Evolutionary conservation across 495 filamentous ascomycete genomes (phyloP).

Genomic region (Penicillium psychrofluorescens): DNA sequence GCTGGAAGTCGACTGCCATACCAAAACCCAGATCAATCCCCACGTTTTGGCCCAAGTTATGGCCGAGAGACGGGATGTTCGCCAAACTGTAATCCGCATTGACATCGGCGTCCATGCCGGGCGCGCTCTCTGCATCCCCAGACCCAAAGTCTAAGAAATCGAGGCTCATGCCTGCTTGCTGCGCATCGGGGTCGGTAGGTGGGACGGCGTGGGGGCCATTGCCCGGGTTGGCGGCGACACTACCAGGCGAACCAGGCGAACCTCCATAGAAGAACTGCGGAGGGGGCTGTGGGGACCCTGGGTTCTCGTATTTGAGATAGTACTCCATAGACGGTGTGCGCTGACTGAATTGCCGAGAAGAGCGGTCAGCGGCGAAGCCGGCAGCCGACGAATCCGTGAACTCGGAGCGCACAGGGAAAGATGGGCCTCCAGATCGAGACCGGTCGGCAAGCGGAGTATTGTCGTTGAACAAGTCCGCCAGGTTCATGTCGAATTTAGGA

Average conservation of each 20-base stretch:
- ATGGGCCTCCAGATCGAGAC: conserved; percentile 7
- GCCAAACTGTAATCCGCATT: conserved; percentile 24
- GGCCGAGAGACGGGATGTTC: conserved; percentile 20
- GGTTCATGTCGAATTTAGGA: conserved; percentile 59
- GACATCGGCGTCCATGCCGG: conserved; percentile 20
- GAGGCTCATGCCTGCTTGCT: conserved; percentile 22
- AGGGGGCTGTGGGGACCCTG: conserved; percentile 21
- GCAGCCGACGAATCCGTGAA: conserved; percentile 20
- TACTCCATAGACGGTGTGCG: conserved; percentile 34
- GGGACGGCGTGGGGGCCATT: conserved; percentile 12
- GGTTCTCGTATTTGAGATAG: conserved; percentile 28
- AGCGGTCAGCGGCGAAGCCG: conserved; percentile 18
- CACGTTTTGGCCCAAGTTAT: conserved; percentile 34
- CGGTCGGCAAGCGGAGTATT: conserved; percentile 19
- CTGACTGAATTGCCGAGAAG: conserved; percentile 18
- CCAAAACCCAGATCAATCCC: conserved; percentile 70
- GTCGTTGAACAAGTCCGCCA: conserved; percentile 44
- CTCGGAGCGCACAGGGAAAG: conserved; percentile 18
- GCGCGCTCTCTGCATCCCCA: conserved; percentile 17
- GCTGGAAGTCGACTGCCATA: conserved; percentile 63
- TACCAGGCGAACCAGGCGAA: conserved; percentile 34
- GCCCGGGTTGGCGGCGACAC: conserved; percentile 13
- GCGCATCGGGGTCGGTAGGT: conserved; percentile 19
- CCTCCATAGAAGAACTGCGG: conserved; percentile 32
- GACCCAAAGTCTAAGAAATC: conserved; percentile 36